Base-by-base conservation (phyloP, 257 asterid genomes). In the Salvia miltiorrhiza region DNA sequence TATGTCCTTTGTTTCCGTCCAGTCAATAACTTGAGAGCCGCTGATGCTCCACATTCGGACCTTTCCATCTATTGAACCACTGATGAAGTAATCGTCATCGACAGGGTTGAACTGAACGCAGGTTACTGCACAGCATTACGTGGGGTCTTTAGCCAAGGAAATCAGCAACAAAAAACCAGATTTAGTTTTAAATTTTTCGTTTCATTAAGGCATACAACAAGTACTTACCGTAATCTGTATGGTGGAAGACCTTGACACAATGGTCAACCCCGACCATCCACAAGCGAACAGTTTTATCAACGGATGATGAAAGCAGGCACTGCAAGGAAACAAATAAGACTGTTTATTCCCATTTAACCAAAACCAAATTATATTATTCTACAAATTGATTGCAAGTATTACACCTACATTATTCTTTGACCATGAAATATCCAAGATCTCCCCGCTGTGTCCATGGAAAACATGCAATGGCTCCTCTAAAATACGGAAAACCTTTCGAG, bases 61-160 rank as follows among this genome's bases (percentile, higher is more conserved):
- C 80, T 94, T 94, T 53, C 99, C 98, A 57, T 94, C 99, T 63
- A 94, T 86, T 23, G 99, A 91, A 47, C 99, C 98, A 76, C 96
- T 94, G 76, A 94, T 65, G 84, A 94, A 94, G 80, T 75, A 84
- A 74, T 89, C 89, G 72, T 89, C 83, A 26, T 85, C 80, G 77
- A 78, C 75, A 0, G 98, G 97, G 72, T 87, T 86, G 77, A 91
- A 91, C 61, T 90, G 96, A 75, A 82, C 65, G 80, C 96, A 85
- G 39, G 98, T 90, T 80, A 92, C 98, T 92, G 91, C 88, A 81
- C 28, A 71, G 71, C 47, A 75, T 59, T 73, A 67, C 58, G 63
- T 24, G 40, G 47, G 48, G n/a, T 26, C 55, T 54, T 79, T 65
- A 75, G 55, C 48, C 61, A 58, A 67, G 58, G 63, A 73, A 64